Evolutionary conservation across 345 rosid species (phyloP).

Genomic region (Salix suchowensis): DNA sequence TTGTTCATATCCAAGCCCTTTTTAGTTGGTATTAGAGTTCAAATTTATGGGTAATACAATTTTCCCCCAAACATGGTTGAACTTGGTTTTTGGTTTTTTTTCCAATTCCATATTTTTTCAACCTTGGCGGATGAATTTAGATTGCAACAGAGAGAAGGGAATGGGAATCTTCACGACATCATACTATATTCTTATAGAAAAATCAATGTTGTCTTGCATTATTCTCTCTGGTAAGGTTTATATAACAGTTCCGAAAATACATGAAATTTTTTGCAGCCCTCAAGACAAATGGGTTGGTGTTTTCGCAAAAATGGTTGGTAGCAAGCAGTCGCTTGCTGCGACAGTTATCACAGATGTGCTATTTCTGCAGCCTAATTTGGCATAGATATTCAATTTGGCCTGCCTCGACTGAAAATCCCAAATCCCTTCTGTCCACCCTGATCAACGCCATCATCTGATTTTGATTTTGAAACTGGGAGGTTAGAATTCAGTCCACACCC

Average conservation of each 20-base stretch:
- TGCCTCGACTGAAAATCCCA: slow-evolving; percentile 31
- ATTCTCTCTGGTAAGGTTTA: not conserved
- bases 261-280: not conserved
- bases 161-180: no score
- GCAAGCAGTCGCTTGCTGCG: not conserved
- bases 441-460: slow-evolving; percentile 2
- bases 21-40: no score
- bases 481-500: slow-evolving; percentile 12
- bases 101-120: no score
- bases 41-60: no score
- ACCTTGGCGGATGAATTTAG: no score
- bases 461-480: slow-evolving; percentile 3
- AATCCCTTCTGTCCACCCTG: slow-evolving; percentile 15
- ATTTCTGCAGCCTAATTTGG: not conserved
- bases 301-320: not conserved
- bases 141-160: no score
- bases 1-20: no score
- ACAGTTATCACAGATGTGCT: no score
- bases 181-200: no score
- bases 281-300: not conserved
- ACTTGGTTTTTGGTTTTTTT: no score
- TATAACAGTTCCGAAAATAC: not conserved
- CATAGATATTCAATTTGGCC: not conserved
- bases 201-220: not conserved
- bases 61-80: no score